Base-by-base conservation (phyloP, 441 rosid genomes). In the Croton setiger region DNA sequence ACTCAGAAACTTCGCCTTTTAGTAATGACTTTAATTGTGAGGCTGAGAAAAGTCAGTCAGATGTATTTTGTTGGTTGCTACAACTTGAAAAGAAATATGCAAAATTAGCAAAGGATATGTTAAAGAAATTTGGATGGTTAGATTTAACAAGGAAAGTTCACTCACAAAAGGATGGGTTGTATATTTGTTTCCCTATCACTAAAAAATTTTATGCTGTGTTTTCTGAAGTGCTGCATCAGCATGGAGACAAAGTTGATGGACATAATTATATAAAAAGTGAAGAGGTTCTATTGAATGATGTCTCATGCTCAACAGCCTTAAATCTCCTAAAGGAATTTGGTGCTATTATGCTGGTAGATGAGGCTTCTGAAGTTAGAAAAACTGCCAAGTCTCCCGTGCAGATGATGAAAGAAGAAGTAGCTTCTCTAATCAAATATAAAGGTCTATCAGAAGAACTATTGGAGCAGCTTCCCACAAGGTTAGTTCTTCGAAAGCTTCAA, bases 101-200 rank as follows among this genome's bases (percentile, higher is more conserved):
- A 21, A 94, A 94, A 83, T 73, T 75, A 35, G 97, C 89, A 66
- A 94, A 94, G 80, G 99, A 92, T 83, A 75, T 85, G 13, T 75
- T 94, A 80, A 94, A 92, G 86, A 88, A 75, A 71, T 86, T 85
- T 58, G 91, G 93, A 64, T 94, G 99, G 99, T 80, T 94, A 82
- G 97, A 92, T 78, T 90, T 82, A 63, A 78, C 80, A 66, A 92
- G 97, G 73, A 94, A 92, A 74, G 93, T 78, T 60, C 81, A 76
- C 64, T 74, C 86, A 49, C 66, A 59, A 67, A 83, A 75, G 64
- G 84, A 85, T 75, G 88, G 91, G 60, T 71, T 78, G 53, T 79
- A 72, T 71, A 84, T 92, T 59, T 90, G 88, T 77, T 92, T 94
- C 79, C 99, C 98, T 5, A 85, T 94, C 83, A 92, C 85, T 33